phyloP scores from a whole-genome alignment of 768 basidiomycete species.

The Mycena belliarum region DNA sequence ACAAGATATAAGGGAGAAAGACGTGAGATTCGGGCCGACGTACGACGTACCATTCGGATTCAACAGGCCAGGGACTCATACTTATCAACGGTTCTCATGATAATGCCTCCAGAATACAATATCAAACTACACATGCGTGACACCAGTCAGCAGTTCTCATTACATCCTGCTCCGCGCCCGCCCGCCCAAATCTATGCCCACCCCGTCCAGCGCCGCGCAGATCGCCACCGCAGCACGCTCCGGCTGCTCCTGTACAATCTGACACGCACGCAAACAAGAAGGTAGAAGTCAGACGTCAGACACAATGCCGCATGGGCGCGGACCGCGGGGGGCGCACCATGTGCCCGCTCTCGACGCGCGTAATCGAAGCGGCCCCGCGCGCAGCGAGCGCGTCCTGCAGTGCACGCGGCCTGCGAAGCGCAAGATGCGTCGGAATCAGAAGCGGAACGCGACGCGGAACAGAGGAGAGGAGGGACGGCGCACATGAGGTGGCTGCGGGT shows the following conservation, averaged over 20 bases:
- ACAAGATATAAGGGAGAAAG: too few relatives aligned
- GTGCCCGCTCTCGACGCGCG: slow-evolving; percentile 46
- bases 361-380: slow-evolving; percentile 42
- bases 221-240: slow-evolving; percentile 38
- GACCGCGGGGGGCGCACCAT: slow-evolving; percentile 37
- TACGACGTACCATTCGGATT: too few relatives aligned
- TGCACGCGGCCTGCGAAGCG: slow-evolving; percentile 38
- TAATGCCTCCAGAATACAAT: too few relatives aligned
- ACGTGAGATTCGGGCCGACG: too few relatives aligned
- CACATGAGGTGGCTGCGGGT: slow-evolving; percentile 46
- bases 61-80: too few relatives aligned
- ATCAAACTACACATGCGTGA: too few relatives aligned
- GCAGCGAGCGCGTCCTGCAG: slow-evolving; percentile 47
- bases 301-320: background rate
- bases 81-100: too few relatives aligned
- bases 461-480: slow-evolving; percentile 4
- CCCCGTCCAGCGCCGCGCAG: slow-evolving; percentile 33
- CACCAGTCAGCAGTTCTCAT: too few relatives aligned
- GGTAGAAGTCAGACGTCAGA: background rate
- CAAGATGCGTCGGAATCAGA: background rate
- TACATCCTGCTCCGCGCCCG: slow-evolving; percentile 10
- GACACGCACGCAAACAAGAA: too few relatives aligned
- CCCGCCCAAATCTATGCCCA: slow-evolving; percentile 10
- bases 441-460: background rate
- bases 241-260: slow-evolving; percentile 51